Conservation (phyloP, 1,139 yeast species). For the Sugiyamaella xylanicola region DNA sequence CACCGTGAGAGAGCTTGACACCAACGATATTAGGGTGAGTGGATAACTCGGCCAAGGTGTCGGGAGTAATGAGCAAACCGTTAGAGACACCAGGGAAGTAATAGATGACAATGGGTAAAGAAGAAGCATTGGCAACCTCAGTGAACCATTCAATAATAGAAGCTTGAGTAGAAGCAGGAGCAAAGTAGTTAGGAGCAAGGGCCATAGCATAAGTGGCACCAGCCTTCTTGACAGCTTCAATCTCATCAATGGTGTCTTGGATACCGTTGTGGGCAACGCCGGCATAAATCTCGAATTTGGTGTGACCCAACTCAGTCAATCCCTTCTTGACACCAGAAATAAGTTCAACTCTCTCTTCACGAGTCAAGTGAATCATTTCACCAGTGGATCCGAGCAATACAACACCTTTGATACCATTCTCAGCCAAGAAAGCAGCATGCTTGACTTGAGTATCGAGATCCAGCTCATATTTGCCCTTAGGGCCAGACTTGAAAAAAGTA, state of each 20-base stretch:
- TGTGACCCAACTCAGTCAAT: conserved; percentile 44
- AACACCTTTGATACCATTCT: conserved; percentile 50
- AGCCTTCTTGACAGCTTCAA: conserved; percentile 42
- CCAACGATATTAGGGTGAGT: conserved; percentile 53
- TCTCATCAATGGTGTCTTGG: conserved; percentile 48
- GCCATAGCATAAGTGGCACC: conserved; percentile 53
- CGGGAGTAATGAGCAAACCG: conserved; percentile 44
- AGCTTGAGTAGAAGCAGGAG: conserved; percentile 47
- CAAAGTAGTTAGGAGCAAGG: conserved; percentile 54
- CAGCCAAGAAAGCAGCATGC: conserved; percentile 48
- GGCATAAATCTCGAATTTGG: conserved; percentile 46
- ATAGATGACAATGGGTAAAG: conserved; percentile 52
- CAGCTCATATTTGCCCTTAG: conserved; percentile 40
- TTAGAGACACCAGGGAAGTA: conserved; percentile 56
- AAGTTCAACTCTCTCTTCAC: conserved; percentile 47
- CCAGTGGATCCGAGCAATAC: conserved; percentile 56
- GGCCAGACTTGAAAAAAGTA: conserved; percentile 51
- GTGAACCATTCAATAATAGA: conserved; percentile 51
- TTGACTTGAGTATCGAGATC: conserved; percentile 49
- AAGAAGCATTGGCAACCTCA: conserved; percentile 49
- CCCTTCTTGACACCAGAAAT: conserved; percentile 42
- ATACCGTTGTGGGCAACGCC: conserved; percentile 51
- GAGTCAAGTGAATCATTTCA: conserved; percentile 51
- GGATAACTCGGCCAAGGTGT: conserved; percentile 42
- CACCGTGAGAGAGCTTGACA: conserved; percentile 52